A percentile compares a stretch with the other conserved stretches of the same genome.
These are phyloP conservation scores for Datura wrightii DNA, from an alignment of 257 asterid species.

Conservation along the genomic window DNA sequence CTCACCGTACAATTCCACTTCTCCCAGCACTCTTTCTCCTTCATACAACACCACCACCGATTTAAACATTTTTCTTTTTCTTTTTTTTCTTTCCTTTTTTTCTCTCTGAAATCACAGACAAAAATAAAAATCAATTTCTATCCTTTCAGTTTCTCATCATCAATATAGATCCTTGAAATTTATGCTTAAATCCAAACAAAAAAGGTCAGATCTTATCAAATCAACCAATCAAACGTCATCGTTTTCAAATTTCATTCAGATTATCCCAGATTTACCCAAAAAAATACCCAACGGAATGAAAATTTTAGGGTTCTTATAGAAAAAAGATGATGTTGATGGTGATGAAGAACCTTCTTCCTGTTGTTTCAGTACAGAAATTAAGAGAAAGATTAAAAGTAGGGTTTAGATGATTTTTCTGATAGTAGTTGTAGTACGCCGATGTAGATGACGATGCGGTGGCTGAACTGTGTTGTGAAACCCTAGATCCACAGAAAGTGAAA, in stretches of 20 bases:
- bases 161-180: not conserved
- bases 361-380: conserved; percentile 25
- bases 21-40: conserved; percentile 81
- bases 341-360: conserved; percentile 37
- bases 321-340: conserved; percentile 33
- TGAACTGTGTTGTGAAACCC: conserved; percentile 50
- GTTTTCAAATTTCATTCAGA: conserved; percentile 35
- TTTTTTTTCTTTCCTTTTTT: conserved; percentile 27
- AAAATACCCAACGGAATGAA: conserved; percentile 28
- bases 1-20: conserved; percentile 65
- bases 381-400: conserved; percentile 35
- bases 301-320: conserved; percentile 46
- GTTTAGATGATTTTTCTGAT: conserved; percentile 41
- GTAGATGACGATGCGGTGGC: conserved; percentile 40
- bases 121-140: conserved; percentile 11
- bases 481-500: conserved; percentile 54
- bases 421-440: conserved; percentile 35
- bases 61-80: conserved; percentile 46
- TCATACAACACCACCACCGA: conserved; percentile 68
- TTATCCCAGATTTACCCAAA: conserved; percentile 42
- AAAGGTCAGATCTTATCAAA: conserved; percentile 21
- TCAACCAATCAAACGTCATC: conserved; percentile 28
- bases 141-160: conserved; percentile 42
- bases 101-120: not conserved
- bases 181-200: not conserved